Evolutionary conservation across 441 rosid genomes (phyloP), one percentile per base, ranked within the genome.

Genomic region (Pelargonium fulgidum): DNA sequence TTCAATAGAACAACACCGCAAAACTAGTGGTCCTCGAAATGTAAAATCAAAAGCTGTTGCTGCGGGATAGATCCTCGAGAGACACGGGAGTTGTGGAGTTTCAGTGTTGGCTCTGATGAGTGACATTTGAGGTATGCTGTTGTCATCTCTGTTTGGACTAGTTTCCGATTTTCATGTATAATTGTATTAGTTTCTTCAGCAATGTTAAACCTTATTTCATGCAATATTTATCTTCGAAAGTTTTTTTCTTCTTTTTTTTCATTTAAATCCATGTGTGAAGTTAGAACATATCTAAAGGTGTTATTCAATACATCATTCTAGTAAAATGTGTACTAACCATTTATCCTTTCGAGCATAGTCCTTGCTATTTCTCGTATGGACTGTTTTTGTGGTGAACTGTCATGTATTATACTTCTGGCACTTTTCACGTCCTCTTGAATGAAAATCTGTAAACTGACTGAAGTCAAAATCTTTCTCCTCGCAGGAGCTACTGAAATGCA

Each of bases 1-100:
- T 77, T 92, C 98, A 0, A 90, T 94, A 62, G 97, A 94, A 78
- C 98, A 86, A 73, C 89, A 76, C 59, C 90, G 86, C 72, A 87
- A 83, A 78, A 12, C 77, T 66, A 80, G 76, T 70, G 74, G 76
- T 73, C 73, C 89, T 65, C 81, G 87, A 80, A 81, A 77, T 72
- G 63, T 62, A 9, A 94, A 88, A 75, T 76, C 85, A 36, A 85
- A 85, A 80, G 73, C 73, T 58, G 62, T 82, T 70, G 75, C 70
- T 45, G 44, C 77, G 8, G 83, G 82, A 64, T 82, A 82, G 74
- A 75, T 70, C 67, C 41, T 14, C 61, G 63, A 62, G 63, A 62
- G 54, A 33, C 67, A 63, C 54, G 33, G 70, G 70, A 79, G 71
- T 36, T 65, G 45, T 33, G 67, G 52, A 59, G 69, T 58, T 58